Conservation (phyloP, 805 yeast genomes). For the Zygotorulaspora florentina region DNA sequence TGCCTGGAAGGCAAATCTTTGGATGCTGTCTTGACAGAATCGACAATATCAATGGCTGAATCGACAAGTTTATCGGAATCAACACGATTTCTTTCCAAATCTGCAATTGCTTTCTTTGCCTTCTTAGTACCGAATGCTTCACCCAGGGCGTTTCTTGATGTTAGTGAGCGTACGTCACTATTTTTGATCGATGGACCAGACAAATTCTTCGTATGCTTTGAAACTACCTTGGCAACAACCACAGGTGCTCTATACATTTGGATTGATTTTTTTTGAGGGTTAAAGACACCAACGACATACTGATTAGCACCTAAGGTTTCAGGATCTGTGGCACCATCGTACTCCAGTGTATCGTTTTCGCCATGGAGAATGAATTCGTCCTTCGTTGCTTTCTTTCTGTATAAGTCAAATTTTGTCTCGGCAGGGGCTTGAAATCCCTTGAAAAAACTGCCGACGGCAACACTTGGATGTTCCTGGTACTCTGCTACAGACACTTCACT, state of each 20-base stretch:
- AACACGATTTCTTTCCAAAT: conserved; percentile 75
- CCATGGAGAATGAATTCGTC: conserved; percentile 65
- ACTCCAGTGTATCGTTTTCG: conserved; percentile 67
- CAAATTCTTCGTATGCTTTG: conserved; percentile 53
- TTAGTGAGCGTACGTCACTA: conserved; percentile 43
- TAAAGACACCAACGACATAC: conserved; percentile 76
- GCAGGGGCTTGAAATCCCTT: conserved; percentile 66
- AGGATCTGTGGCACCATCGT: conserved; percentile 52
- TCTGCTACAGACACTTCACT: conserved; percentile 32
- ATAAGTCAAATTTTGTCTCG: conserved; percentile 58
- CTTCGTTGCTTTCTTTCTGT: conserved; percentile 38
- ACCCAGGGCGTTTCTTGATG: conserved; percentile 81
- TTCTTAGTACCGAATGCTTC: conserved; percentile 96
- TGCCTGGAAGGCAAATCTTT: conserved; percentile 66
- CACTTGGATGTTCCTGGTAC: conserved; percentile 43
- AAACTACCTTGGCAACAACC: conserved; percentile 56
- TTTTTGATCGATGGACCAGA: conserved; percentile 59
- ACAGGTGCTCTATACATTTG: conserved; percentile 65
- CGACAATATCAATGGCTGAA: conserved; percentile 76
- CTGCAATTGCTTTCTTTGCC: conserved; percentile 86
- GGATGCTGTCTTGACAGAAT: conserved; percentile 67
- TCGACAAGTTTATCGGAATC: conserved; percentile 77
- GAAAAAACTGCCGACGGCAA: conserved; percentile 69
- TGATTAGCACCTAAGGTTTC: conserved; percentile 37
- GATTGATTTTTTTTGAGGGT: conserved; percentile 57